Conservation (phyloP, 2,329 filamentous ascomycete species). For the Hymenoscyphus linearis region DNA sequence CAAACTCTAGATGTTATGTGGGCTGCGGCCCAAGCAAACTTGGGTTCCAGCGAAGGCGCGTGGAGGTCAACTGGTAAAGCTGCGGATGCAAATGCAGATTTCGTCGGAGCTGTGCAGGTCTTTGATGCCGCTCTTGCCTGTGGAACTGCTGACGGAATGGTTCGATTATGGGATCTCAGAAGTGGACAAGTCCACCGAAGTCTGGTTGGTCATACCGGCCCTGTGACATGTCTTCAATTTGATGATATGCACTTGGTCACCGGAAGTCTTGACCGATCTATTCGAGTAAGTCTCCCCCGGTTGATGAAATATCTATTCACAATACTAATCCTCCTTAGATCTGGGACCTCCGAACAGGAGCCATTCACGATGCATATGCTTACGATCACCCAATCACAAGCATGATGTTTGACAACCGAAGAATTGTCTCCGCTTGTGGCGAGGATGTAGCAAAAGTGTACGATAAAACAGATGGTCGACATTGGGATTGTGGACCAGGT, state of each 20-base stretch:
- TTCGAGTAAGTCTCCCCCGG: slow-evolving; percentile 63
- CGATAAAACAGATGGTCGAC: slow-evolving; percentile 90
- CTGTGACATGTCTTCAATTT: slow-evolving; percentile 91
- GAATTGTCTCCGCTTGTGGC: slow-evolving; percentile 84
- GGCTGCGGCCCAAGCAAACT: slow-evolving; percentile 83
- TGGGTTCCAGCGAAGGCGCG: slow-evolving; percentile 52
- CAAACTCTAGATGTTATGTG: slow-evolving; percentile 97
- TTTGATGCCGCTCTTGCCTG: slow-evolving; percentile 95
- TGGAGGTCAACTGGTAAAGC: slow-evolving; percentile 70
- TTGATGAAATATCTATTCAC: background rate
- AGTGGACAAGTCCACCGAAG: slow-evolving; percentile 97
- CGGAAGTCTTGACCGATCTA: slow-evolving; percentile 84
- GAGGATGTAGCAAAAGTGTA: slow-evolving; percentile 97
- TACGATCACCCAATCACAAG: slow-evolving; percentile 88
- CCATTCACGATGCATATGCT: slow-evolving; percentile 91
- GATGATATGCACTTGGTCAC: slow-evolving; percentile 94
- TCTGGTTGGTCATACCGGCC: slow-evolving; percentile 89
- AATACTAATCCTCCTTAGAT: slow-evolving; percentile 57
- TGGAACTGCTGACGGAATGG: slow-evolving; percentile 96
- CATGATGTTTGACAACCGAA: slow-evolving; percentile 93
- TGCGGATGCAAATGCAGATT: slow-evolving; percentile 69
- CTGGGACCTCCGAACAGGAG: slow-evolving; percentile 95
- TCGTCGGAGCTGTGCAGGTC: slow-evolving; percentile 89
- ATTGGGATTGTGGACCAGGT: slow-evolving; percentile 94
- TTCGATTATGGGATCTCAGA: slow-evolving; percentile 90